Base-by-base conservation (phyloP, 805 yeast genomes). In the Jamesozyma gamospora region DNA sequence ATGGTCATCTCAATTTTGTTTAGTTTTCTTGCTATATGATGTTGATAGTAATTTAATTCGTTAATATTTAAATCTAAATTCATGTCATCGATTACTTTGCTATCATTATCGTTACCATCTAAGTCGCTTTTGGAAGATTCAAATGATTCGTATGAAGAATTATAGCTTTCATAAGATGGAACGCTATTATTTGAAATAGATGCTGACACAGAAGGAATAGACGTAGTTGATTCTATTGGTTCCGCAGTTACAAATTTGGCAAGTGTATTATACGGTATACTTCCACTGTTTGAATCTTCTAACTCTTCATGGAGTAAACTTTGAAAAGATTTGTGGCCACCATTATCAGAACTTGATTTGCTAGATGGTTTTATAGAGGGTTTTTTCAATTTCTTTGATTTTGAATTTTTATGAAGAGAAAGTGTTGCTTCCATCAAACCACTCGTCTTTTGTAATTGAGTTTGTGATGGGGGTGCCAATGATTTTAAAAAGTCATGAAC, bases 401-500 rank as follows among this genome's bases (percentile, higher is more conserved):
- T 4, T 10, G 17, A 16, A 7, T 4, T 16, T 4, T 15, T 29
- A 6, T 27, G 29, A 8, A 21, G 38, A 26, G 30, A 36, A 29
- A 21, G 8, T 6, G 5, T 21, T 21, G 24, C 8, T 5, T 21
- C 24, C 8, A 21, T 21, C 9, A 37, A 18, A 9, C 18, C 14
- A 9, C 17, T 28, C 8, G 32, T 18, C 18, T 28, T 35, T 16
- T 36, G 33, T 34, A 39, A 28, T 26, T 47, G 45, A 9, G 40
- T 31, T 12, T 27, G 33, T 2, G 45, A 43, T 3, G 50, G 40
- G 3, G 58, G 51, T 24, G 43, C 51, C 51, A 51, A 47, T 3
- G 58, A 52, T 29, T 48, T 41, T 28, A 55, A 37, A 39, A 55
- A 55, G 28, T 55, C 58, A 34, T 52, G 45, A 4, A 53, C 59